phyloP scores from a whole-genome alignment of 2,329 filamentous ascomycete species.

The Ophiostoma triangulosporum region DNA sequence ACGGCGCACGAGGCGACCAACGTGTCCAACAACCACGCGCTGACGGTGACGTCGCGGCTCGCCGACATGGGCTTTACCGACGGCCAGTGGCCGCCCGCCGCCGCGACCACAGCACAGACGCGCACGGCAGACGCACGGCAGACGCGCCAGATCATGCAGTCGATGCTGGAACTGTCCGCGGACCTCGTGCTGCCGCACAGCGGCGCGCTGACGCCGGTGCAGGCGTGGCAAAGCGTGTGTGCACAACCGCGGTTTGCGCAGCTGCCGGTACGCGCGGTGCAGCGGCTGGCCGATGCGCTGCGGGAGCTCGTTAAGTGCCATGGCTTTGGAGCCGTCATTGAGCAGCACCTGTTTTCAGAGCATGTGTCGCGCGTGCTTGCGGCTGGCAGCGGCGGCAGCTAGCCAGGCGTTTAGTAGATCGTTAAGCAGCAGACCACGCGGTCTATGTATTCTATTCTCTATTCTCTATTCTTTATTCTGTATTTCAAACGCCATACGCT shows the following conservation, averaged over 20 bases:
- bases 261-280: not conserved
- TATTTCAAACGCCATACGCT: no score
- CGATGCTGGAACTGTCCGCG: conserved; percentile 5
- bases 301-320: conserved; percentile 5
- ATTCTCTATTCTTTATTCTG: not conserved
- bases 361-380: not conserved
- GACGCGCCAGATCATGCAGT: not conserved
- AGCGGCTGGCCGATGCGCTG: conserved; percentile 1
- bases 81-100: no score
- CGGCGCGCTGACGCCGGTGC: conserved; percentile 7
- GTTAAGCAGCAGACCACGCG: not conserved
- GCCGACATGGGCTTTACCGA: not conserved
- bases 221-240: conserved; percentile 7
- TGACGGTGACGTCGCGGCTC: conserved; percentile 4
- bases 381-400: no score
- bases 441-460: not conserved
- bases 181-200: not conserved
- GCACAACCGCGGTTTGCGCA: conserved; percentile 4
- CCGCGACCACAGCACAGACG: no score
- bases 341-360: not conserved
- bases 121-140: no score
- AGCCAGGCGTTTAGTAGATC: no score
- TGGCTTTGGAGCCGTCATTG: conserved; percentile 7
- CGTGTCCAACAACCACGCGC: conserved; percentile 5
- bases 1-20: not conserved